phyloP scores from a whole-genome alignment of 2,329 filamentous ascomycete species.

The Scedosporium dehoogii region DNA sequence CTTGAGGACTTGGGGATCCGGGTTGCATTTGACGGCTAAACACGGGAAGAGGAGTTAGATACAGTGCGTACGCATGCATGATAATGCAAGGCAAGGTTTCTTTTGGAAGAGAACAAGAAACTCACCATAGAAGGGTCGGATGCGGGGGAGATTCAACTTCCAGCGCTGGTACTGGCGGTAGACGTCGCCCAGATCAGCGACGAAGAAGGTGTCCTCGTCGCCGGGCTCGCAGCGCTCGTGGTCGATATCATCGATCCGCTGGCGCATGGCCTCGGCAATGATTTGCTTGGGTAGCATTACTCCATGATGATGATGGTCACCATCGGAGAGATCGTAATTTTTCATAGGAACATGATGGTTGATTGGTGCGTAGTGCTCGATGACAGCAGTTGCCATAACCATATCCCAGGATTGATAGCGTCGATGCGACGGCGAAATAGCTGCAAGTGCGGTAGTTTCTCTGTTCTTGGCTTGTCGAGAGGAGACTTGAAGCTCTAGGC shows the following conservation, averaged over 20 bases:
- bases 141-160: conserved; percentile 86
- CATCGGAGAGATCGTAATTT: conserved; percentile 28
- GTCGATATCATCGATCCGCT: conserved; percentile 75
- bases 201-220: conserved; percentile 96
- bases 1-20: conserved; percentile 77
- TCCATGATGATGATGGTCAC: conserved; percentile 28
- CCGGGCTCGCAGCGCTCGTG: conserved; percentile 81
- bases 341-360: conserved; percentile 41
- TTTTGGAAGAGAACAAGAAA: neutral
- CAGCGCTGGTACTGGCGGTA: conserved; percentile 98
- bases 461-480: neutral
- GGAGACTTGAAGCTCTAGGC: neutral
- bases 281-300: conserved; percentile 56
- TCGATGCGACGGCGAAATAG: conserved; percentile 11
- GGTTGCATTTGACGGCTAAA: conserved; percentile 95
- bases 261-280: conserved; percentile 79
- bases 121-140: conserved; percentile 93
- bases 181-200: conserved; percentile 94
- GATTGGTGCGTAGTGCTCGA: conserved; percentile 41
- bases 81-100: neutral
- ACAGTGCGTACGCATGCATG: neutral
- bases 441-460: conserved; percentile 2
- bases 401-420: conserved; percentile 37
- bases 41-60: neutral
- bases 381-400: conserved; percentile 54